These are phyloP conservation scores for Candida sojae DNA, from an alignment of 1,139 yeast species.

Conservation along the genomic window DNA sequence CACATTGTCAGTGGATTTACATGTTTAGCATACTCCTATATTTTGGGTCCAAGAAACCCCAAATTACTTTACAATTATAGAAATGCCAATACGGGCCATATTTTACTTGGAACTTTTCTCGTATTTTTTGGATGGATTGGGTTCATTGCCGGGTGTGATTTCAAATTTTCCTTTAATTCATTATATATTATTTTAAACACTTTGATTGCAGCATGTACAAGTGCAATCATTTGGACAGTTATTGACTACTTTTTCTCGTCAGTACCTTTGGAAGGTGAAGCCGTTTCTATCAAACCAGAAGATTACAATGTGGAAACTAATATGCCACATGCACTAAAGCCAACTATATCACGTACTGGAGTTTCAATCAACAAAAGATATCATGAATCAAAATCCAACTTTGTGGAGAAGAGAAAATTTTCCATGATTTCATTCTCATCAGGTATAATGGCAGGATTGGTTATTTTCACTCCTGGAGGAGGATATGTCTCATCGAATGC, in stretches of 20 bases:
- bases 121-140: conserved; percentile 47
- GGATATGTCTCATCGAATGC: conserved; percentile 40
- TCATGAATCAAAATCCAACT: conserved; percentile 22
- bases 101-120: conserved; percentile 55
- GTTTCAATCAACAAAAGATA: conserved; percentile 20
- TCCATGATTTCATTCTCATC: conserved; percentile 46
- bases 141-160: conserved; percentile 48
- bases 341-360: conserved; percentile 20
- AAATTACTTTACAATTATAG: conserved; percentile 39
- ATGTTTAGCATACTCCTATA: conserved; percentile 58
- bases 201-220: conserved; percentile 33
- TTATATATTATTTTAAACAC: conserved; percentile 38
- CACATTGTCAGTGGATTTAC: conserved; percentile 63
- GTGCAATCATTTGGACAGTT: conserved; percentile 40
- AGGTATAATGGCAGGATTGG: conserved; percentile 47
- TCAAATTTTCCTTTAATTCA: conserved; percentile 35
- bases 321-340: not conserved
- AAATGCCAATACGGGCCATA: conserved; percentile 38
- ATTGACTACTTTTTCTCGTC: conserved; percentile 45
- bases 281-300: not conserved
- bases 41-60: conserved; percentile 56
- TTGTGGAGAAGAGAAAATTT: conserved; percentile 27
- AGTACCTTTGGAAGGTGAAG: conserved; percentile 33
- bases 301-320: not conserved
- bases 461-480: conserved; percentile 49